Evolutionary conservation across 2,329 filamentous ascomycete species (phyloP).

Genomic region (Akanthomyces muscarius): DNA sequence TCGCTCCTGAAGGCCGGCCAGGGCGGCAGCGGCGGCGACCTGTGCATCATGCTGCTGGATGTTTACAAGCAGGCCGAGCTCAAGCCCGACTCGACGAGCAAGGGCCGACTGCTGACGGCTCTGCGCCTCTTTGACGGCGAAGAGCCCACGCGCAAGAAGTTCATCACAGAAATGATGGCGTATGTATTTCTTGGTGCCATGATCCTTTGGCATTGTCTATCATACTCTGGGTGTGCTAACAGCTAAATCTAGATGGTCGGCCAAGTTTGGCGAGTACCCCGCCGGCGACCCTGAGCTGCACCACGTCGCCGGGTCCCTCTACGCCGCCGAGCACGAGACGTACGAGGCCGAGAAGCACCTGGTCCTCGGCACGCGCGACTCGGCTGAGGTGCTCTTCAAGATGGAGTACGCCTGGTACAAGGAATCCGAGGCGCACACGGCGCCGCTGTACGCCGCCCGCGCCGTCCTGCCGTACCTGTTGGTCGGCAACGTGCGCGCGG

Average conservation of each 20-base stretch:
- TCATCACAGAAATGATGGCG: slow-evolving; percentile 78
- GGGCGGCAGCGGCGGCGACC: slow-evolving; percentile 85
- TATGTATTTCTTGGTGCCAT: slow-evolving; percentile 37
- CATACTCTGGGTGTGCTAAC: neutral
- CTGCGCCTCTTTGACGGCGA: slow-evolving; percentile 74
- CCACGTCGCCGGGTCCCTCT: slow-evolving; percentile 82
- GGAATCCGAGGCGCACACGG: slow-evolving; percentile 81
- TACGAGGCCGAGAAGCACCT: slow-evolving; percentile 94
- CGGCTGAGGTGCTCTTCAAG: slow-evolving; percentile 70
- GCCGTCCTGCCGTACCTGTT: slow-evolving; percentile 88
- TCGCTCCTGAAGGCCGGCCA: slow-evolving; percentile 89
- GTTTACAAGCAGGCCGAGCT: slow-evolving; percentile 86
- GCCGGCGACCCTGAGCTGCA: slow-evolving; percentile 92
- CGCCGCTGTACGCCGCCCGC: slow-evolving; percentile 79
- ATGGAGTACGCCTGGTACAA: slow-evolving; percentile 95
- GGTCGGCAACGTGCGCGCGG: slow-evolving; percentile 83
- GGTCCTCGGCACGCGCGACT: slow-evolving; percentile 82
- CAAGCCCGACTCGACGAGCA: slow-evolving; percentile 68
- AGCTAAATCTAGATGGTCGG: slow-evolving; percentile 62
- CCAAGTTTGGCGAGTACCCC: slow-evolving; percentile 79
- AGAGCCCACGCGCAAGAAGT: slow-evolving; percentile 91
- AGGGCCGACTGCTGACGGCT: slow-evolving; percentile 72
- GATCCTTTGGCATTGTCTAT: neutral
- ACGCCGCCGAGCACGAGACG: slow-evolving; percentile 86
- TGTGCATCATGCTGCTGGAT: slow-evolving; percentile 82